Base-by-base conservation (phyloP, 108 stramenopile species). In the Cyclostephanos tholiformis region DNA sequence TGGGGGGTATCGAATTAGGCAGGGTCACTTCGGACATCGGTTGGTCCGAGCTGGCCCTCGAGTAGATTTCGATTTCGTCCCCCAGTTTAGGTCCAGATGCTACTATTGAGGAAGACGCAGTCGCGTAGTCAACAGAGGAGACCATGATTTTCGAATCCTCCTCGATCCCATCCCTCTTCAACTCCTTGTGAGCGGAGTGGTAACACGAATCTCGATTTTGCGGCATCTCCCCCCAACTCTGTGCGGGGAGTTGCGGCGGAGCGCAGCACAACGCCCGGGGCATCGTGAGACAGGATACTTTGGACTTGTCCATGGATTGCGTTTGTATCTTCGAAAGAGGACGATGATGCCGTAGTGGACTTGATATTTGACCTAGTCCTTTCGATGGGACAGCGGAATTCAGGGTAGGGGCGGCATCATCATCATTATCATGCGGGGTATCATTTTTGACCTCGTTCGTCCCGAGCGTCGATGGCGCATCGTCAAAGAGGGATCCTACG, bases 391-490 rank as follows among this genome's bases (percentile, higher is more conserved):
- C 65, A 0, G 17, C 23, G 26, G 50, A 49, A 38, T 48, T 44
- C 8, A 49, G n/a, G 5, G 44, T 20, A 2, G 65, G 65, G 26
- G 14, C 65, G 19, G n/a, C 29, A 14, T 32, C 32, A 4, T 32
- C 32, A 4, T 4, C 32, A 32, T 32, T 4, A 32, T 32, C 32
- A 4, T 0, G 17, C 0, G 4, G 1, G 14, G 13, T 14, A 39
- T 60, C 14, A 5, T 25, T 65, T 23, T 65, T 65, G 44, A 48
- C 17, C 50, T 65, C 65, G 29, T 25, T 20, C 19, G 36, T 46
- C 1, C 38, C 65, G 13, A 9, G 30, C 27, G 65, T 43, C 43
- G 65, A 65, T 8, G 65, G 44, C 27, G 65, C 19, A 17, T 65
- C 23, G 17, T 65, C 39, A n/a, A 65, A 48, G 5, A 65, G 10